Evolutionary conservation across 805 yeast species (phyloP).

Genomic region (Candida maris): DNA sequence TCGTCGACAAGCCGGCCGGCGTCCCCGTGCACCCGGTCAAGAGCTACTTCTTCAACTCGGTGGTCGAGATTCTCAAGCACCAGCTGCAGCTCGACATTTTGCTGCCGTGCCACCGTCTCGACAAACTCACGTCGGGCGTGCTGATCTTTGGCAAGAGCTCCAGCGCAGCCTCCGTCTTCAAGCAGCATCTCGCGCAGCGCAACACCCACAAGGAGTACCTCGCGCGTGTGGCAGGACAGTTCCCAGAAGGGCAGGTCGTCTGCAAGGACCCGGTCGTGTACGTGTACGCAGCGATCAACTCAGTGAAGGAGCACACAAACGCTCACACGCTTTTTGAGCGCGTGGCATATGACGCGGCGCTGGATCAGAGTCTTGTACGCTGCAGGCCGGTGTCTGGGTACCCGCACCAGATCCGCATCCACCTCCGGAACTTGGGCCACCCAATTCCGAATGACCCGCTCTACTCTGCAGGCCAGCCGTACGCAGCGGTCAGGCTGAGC

Average conservation of each 20-base stretch:
- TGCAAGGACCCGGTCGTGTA: slow-evolving; percentile 35
- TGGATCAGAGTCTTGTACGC: slow-evolving; percentile 35
- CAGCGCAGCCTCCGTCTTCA: slow-evolving; percentile 25
- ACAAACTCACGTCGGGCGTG: slow-evolving; percentile 49
- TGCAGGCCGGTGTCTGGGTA: slow-evolving; percentile 48
- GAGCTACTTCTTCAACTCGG: slow-evolving; percentile 38
- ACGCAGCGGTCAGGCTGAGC: slow-evolving; percentile 6
- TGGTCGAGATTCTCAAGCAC: slow-evolving; percentile 41
- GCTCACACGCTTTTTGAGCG: slow-evolving; percentile 20
- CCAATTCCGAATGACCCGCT: slow-evolving; percentile 32
- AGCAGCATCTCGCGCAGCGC: slow-evolving; percentile 24
- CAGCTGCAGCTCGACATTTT: slow-evolving; percentile 26
- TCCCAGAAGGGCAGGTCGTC: slow-evolving; percentile 30
- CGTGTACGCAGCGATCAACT: slow-evolving; percentile 18
- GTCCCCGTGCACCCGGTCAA: slow-evolving; percentile 52
- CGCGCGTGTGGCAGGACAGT: slow-evolving; percentile 38
- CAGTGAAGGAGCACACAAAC: slow-evolving; percentile 6
- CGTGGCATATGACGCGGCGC: slow-evolving; percentile 22
- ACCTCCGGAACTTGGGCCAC: slow-evolving; percentile 41
- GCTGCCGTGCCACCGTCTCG: slow-evolving; percentile 45
- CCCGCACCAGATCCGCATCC: slow-evolving; percentile 56
- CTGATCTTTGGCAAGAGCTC: slow-evolving; percentile 39
- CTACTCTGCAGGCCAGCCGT: slow-evolving; percentile 13
- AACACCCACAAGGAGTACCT: slow-evolving; percentile 37
- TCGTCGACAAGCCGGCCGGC: slow-evolving; percentile 49